Conservation (phyloP, 176 grass and related monocot species). For the Dendrocalamus sinicus region DNA sequence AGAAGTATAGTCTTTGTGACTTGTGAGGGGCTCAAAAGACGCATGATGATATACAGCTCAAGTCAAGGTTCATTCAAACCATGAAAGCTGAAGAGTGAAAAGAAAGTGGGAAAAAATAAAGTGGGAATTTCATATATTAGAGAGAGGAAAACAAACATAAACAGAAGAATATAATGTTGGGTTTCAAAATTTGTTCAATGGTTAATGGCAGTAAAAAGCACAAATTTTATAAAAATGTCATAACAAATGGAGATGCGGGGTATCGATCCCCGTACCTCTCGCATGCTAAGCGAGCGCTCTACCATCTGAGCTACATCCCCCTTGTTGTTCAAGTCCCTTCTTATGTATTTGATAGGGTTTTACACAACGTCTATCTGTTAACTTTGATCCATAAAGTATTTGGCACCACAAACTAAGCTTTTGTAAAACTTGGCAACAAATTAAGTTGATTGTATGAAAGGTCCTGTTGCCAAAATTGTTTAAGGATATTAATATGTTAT, state of each 20-base stretch:
- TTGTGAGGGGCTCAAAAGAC: background rate
- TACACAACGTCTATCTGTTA: background rate
- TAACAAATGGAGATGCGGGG: constrained; percentile 71
- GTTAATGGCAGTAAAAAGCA: background rate
- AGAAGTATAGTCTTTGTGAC: background rate
- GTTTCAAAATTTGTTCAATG: background rate
- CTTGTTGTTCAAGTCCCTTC: fast-evolving
- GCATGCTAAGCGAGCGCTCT: constrained; percentile 99
- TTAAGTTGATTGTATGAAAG: background rate
- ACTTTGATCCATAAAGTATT: background rate
- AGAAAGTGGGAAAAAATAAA: background rate
- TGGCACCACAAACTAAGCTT: background rate
- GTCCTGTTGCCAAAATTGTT: background rate
- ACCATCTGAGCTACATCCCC: constrained; percentile 99
- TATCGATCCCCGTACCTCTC: constrained; percentile 98
- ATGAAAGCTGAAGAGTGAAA: background rate
- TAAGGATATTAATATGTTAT: background rate
- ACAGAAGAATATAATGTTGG: background rate
- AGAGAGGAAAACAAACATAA: background rate
- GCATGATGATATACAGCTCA: constrained; percentile 1
- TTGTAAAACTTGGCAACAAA: background rate
- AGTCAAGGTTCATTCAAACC: background rate
- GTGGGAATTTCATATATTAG: background rate
- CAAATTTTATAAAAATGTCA: background rate
- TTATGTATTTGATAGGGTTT: fast-evolving